phyloP scores from a whole-genome alignment of 805 yeast genomes.

The Schizosaccharomyces octosporus region DNA sequence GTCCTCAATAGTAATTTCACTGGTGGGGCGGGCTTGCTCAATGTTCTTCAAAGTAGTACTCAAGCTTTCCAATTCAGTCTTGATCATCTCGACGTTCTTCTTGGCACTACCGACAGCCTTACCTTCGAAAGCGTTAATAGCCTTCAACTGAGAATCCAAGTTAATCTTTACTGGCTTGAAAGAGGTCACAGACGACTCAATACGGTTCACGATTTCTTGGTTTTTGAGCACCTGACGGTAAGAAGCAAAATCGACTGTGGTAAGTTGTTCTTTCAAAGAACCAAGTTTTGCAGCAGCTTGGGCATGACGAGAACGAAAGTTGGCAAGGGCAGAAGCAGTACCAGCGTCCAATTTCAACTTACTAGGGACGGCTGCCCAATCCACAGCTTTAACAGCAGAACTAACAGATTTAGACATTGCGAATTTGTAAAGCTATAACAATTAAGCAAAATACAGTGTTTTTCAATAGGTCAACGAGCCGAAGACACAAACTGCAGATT shows the following conservation, averaged over 20 bases:
- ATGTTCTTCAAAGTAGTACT: slow-evolving; percentile 77
- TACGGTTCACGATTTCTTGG: slow-evolving; percentile 49
- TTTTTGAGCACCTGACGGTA: slow-evolving; percentile 68
- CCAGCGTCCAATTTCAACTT: slow-evolving; percentile 78
- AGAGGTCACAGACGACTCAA: slow-evolving; percentile 47
- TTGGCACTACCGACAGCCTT: slow-evolving; percentile 91
- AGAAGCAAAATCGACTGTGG: slow-evolving; percentile 54
- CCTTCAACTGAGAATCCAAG: slow-evolving; percentile 67
- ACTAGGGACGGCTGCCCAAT: slow-evolving; percentile 80
- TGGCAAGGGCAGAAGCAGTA: slow-evolving; percentile 66
- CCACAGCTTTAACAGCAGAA: background rate
- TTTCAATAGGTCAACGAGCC: no score
- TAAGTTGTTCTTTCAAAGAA: slow-evolving; percentile 46
- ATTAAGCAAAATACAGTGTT: background rate
- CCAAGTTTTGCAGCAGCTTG: slow-evolving; percentile 73
- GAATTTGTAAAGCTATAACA: background rate
- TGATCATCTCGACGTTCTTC: slow-evolving; percentile 71
- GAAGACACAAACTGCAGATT: no score
- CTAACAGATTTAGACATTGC: background rate
- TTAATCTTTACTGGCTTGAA: slow-evolving; percentile 75
- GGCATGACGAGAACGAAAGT: slow-evolving; percentile 95
- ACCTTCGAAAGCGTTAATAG: slow-evolving; percentile 79
- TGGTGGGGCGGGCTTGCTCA: slow-evolving; percentile 92
- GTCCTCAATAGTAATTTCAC: slow-evolving; percentile 86
- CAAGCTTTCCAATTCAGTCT: slow-evolving; percentile 63